Evolutionary conservation across 2,329 filamentous ascomycete genomes (phyloP).

Genomic region (Diaporthe capsici): DNA sequence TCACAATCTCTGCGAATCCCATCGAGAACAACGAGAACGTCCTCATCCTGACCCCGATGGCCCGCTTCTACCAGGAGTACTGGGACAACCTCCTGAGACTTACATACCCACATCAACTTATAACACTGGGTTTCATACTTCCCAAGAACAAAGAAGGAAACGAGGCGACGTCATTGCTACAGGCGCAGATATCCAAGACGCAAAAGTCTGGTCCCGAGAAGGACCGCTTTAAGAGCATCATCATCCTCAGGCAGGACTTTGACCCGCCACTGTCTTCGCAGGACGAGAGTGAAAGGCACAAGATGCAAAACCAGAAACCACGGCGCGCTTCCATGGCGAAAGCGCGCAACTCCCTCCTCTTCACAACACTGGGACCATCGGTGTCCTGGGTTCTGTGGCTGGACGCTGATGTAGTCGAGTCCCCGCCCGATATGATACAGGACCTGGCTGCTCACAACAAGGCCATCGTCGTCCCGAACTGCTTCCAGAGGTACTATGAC

Average conservation of each 20-base stretch:
- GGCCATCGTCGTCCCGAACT: constrained; percentile 94
- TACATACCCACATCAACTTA: constrained; percentile 91
- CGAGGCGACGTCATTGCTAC: constrained; percentile 83
- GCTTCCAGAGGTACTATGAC: constrained; percentile 89
- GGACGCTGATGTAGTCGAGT: constrained; percentile 92
- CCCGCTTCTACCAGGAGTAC: constrained; percentile 93
- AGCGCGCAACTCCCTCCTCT: constrained; percentile 93
- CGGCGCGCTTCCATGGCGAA: constrained; percentile 92
- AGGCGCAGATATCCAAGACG: constrained; percentile 87
- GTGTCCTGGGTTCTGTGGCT: constrained; percentile 99
- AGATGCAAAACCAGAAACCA: constrained; percentile 89
- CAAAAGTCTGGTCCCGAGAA: constrained; percentile 83
- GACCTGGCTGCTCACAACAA: constrained; percentile 91
- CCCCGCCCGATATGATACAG: constrained; percentile 86
- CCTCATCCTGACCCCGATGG: constrained; percentile 92
- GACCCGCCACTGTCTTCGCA: constrained; percentile 86
- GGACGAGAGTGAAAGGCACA: constrained; percentile 90
- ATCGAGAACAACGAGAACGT: constrained; percentile 86
- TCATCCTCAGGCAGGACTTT: constrained; percentile 95
- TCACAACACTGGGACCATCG: constrained; percentile 90
- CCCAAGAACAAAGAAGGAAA: constrained; percentile 96
- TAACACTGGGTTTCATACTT: constrained; percentile 95
- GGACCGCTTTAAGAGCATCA: constrained; percentile 90
- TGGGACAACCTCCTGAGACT: constrained; percentile 93
- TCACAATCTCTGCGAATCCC: constrained; percentile 85